Conservation (phyloP, 176 grass and related monocot species). For the Alopecurus myosuroides region DNA sequence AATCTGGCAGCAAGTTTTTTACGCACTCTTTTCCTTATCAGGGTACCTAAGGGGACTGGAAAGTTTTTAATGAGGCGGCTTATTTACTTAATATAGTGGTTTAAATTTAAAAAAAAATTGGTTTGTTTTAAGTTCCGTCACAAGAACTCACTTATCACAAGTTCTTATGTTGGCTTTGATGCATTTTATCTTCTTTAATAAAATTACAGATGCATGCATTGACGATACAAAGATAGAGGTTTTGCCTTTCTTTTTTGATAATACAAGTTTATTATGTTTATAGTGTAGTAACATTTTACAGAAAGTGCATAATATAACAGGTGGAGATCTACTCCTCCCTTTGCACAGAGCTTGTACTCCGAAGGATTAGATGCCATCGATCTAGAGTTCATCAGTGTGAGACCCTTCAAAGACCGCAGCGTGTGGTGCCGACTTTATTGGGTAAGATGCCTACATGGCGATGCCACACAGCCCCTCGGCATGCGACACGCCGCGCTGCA, state of each 20-base stretch:
- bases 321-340: background rate
- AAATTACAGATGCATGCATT: background rate
- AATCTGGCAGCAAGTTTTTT: too few relatives aligned
- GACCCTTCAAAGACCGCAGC: too few relatives aligned
- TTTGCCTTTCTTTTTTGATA: background rate
- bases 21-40: too few relatives aligned
- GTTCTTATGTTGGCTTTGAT: background rate
- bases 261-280: background rate
- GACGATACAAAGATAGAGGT: background rate
- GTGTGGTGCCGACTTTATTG: conserved; percentile 21
- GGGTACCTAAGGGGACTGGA: too few relatives aligned
- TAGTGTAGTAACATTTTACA: background rate
- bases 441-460: conserved; percentile 70
- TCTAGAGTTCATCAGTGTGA: background rate
- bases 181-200: background rate
- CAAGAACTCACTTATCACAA: background rate
- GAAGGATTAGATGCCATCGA: background rate
- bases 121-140: background rate
- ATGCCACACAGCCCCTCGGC: conserved; percentile 51
- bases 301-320: background rate
- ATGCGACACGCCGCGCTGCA: conserved; percentile 33
- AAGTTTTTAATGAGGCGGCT: too few relatives aligned
- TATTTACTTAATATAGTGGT: too few relatives aligned
- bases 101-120: too few relatives aligned
- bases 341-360: background rate